These are phyloP conservation scores for Mycena rebaudengoi DNA, from an alignment of 768 basidiomycete genomes.

Conservation along the genomic window DNA sequence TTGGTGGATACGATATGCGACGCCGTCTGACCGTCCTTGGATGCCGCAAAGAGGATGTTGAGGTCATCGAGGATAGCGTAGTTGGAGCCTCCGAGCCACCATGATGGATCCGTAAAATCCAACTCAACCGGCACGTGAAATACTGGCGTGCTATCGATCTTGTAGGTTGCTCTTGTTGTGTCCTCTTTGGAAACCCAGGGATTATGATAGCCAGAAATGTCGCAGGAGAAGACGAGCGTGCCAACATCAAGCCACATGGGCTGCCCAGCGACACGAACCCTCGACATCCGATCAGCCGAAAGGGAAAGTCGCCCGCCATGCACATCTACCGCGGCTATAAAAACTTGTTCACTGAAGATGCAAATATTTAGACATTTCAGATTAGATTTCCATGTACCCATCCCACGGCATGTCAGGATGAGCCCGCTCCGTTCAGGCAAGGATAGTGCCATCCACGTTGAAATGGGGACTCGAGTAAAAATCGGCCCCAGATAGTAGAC, in stretches of 20 bases:
- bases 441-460: conserved; percentile 7
- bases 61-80: conserved; percentile 11
- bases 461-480: conserved; percentile 9
- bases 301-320: neutral
- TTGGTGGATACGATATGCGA: conserved; percentile 37
- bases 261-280: neutral
- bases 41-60: conserved; percentile 33
- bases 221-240: conserved; percentile 57
- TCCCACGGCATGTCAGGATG: conserved; percentile 22
- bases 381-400: neutral
- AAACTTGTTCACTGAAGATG: conserved; percentile 2
- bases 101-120: conserved; percentile 32
- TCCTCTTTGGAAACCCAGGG: conserved; percentile 44
- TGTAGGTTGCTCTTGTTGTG: conserved; percentile 33
- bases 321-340: conserved; percentile 7
- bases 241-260: conserved; percentile 27
- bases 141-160: conserved; percentile 11
- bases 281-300: neutral
- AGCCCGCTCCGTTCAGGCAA: conserved; percentile 6
- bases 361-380: neutral
- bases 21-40: conserved; percentile 36
- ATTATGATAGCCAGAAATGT: conserved; percentile 62
- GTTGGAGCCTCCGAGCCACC: conserved; percentile 11
- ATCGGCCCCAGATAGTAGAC: conserved; percentile 7
- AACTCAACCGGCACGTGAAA: conserved; percentile 17